phyloP scores from a whole-genome alignment of 2,329 filamentous ascomycete species.

The Trichoderma sp. region DNA sequence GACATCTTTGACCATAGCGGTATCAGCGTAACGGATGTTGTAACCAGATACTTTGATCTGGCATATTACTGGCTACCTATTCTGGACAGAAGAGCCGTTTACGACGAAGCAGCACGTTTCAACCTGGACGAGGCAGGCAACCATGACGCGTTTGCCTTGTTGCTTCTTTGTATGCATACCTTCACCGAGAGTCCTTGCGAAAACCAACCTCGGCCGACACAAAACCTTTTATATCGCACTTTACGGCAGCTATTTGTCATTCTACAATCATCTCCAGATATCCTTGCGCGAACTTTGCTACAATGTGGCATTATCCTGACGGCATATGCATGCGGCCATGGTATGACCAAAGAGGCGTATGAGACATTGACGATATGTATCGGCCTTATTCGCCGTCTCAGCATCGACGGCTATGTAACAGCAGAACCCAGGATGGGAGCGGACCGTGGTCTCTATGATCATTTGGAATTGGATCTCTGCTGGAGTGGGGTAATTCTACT shows the following conservation, averaged over 20 bases:
- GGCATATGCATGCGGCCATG: neutral
- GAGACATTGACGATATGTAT: conserved; percentile 4
- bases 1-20: neutral
- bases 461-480: neutral
- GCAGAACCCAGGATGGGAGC: neutral
- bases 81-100: neutral
- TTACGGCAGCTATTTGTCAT: neutral
- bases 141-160: neutral
- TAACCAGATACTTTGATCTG: neutral
- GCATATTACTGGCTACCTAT: neutral
- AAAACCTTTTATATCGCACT: neutral
- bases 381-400: neutral
- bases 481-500: conserved; percentile 1
- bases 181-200: neutral
- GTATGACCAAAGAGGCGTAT: neutral
- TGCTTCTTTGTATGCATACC: conserved; percentile 5
- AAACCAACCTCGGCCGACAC: neutral
- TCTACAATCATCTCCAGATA: neutral
- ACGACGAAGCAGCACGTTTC: neutral
- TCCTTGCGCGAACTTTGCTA: neutral
- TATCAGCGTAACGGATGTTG: neutral
- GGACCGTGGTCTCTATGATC: neutral
- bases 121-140: neutral
- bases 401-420: neutral
- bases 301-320: conserved; percentile 1